These are phyloP conservation scores for Adiantum capillusveneris DNA, from an alignment of 75 land plant genomes.

Conservation along the genomic window DNA sequence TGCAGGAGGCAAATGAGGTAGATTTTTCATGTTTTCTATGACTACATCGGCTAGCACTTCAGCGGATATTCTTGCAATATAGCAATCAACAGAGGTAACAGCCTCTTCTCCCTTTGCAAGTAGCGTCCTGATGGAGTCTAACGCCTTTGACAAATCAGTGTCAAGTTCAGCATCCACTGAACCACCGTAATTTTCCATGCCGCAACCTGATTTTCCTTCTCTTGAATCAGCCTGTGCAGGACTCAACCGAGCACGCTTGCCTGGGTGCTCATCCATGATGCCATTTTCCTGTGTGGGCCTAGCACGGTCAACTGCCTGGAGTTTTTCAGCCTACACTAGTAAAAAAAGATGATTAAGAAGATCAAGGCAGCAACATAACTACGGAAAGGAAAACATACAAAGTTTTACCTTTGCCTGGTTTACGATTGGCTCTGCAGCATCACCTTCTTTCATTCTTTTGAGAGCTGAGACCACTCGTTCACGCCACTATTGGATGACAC, in stretches of 20 bases:
- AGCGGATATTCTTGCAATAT: constrained; percentile 18
- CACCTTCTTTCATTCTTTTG: constrained; percentile 54
- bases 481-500: constrained; percentile 76
- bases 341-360: background rate
- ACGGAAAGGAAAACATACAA: background rate
- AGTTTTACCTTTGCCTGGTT: background rate
- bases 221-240: background rate
- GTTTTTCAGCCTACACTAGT: background rate
- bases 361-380: background rate
- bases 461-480: constrained; percentile 67
- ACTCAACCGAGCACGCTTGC: constrained; percentile 41
- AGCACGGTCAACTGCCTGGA: background rate
- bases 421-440: constrained; percentile 10
- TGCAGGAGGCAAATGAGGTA: constrained; percentile 19
- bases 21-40: constrained; percentile 27
- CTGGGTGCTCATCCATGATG: constrained; percentile 17
- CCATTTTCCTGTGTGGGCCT: background rate
- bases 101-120: constrained; percentile 29
- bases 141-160: background rate
- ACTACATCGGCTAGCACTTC: constrained; percentile 33
- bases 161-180: too few species aligned
- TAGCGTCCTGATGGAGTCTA: constrained; percentile 11
- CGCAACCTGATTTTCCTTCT: too few species aligned
- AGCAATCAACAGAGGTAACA: constrained; percentile 17
- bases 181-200: too few species aligned